Percentiles rank a stretch among this genome's conserved stretches.
phyloP scores from a whole-genome alignment of 805 yeast species.

The Ogataea angusta region DNA sequence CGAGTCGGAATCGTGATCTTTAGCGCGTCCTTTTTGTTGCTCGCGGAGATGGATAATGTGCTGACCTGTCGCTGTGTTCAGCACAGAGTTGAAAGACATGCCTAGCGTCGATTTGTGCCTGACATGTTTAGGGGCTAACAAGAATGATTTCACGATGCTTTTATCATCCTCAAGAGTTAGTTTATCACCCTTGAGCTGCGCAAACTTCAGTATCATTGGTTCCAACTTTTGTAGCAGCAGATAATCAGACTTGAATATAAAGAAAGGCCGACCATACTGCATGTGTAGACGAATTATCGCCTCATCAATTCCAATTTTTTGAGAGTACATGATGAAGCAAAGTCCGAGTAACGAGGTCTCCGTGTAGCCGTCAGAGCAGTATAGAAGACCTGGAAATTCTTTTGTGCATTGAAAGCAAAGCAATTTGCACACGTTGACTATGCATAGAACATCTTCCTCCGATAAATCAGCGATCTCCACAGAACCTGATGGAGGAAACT shows the following conservation, averaged over 20 bases:
- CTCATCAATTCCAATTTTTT: conserved; percentile 56
- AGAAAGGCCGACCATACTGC: conserved; percentile 72
- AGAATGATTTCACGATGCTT: conserved; percentile 17
- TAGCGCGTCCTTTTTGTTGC: conserved; percentile 7
- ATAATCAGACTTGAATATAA: conserved; percentile 76
- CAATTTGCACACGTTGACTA: conserved; percentile 68
- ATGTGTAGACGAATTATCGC: conserved; percentile 64
- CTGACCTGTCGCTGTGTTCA: conserved; percentile 27
- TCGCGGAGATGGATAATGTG: conserved; percentile 32
- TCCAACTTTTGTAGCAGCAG: conserved; percentile 63
- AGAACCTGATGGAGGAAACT: conserved; percentile 84
- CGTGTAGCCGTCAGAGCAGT: conserved; percentile 90
- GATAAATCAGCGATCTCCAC: conserved; percentile 70
- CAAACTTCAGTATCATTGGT: conserved; percentile 48
- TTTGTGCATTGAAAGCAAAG: conserved; percentile 43
- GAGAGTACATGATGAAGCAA: conserved; percentile 67
- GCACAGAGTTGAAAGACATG: conserved; percentile 19
- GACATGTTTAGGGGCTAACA: conserved; percentile 20
- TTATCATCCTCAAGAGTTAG: conserved; percentile 22
- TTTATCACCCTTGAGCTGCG: background rate
- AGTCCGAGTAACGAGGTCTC: conserved; percentile 78
- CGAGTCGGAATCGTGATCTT: conserved; percentile 3
- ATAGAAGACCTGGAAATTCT: conserved; percentile 50
- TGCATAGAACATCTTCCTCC: conserved; percentile 56
- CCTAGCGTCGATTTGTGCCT: conserved; percentile 6